phyloP scores from a whole-genome alignment of 805 yeast species.

The Metschnikowia anglica region DNA sequence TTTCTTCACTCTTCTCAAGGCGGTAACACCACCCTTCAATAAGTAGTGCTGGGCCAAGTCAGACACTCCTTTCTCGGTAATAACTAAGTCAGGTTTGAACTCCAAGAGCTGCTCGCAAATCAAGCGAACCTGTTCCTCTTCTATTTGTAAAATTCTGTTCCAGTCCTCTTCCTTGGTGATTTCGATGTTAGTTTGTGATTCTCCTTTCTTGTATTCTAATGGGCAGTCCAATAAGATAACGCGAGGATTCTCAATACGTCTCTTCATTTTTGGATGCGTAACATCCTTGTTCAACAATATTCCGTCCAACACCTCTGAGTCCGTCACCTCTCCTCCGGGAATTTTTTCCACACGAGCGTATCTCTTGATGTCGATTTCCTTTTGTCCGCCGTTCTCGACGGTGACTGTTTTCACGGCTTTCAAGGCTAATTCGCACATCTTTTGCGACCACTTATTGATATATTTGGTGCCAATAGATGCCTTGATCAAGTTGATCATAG shows the following conservation, averaged over 20 bases:
- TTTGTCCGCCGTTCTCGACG: constrained; percentile 56
- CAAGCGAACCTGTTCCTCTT: constrained; percentile 91
- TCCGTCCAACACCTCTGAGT: constrained; percentile 85
- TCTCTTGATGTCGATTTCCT: constrained; percentile 90
- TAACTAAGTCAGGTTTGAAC: constrained; percentile 88
- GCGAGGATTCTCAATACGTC: constrained; percentile 84
- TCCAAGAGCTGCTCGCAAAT: constrained; percentile 83
- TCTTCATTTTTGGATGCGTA: constrained; percentile 97
- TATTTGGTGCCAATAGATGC: constrained; percentile 97
- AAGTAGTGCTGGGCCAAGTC: constrained; percentile 97
- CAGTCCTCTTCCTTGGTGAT: constrained; percentile 95
- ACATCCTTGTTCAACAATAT: constrained; percentile 93
- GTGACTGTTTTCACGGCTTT: constrained; percentile 84
- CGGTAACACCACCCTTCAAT: constrained; percentile 89
- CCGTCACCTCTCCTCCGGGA: constrained; percentile 97
- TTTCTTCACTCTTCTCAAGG: constrained; percentile 90
- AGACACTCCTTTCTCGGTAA: constrained; percentile 97
- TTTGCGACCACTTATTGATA: constrained; percentile 83
- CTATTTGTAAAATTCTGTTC: constrained; percentile 92
- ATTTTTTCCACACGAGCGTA: constrained; percentile 92
- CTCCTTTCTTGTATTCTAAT: constrained; percentile 97
- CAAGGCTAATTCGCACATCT: constrained; percentile 87
- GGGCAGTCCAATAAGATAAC: constrained; percentile 92
- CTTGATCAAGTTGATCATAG: constrained; percentile 80
- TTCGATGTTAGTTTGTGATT: constrained; percentile 96